Conservation (phyloP, 129 eudicot genomes). For the Flaveria trinervia region DNA sequence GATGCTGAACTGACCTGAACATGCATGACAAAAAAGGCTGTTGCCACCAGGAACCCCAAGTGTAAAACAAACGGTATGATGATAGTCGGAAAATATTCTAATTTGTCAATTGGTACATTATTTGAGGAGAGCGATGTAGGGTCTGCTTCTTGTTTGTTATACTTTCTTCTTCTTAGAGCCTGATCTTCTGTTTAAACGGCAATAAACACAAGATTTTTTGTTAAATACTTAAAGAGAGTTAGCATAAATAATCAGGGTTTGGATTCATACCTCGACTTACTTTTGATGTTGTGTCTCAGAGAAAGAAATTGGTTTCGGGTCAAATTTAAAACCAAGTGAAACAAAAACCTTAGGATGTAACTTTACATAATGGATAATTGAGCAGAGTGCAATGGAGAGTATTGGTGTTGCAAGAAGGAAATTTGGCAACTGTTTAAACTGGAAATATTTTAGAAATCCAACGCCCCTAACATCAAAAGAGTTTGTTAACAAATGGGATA, state of each 20-base stretch:
- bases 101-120: conserved; percentile 28
- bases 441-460: conserved; percentile 82
- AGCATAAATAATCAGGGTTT: neutral
- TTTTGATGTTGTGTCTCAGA: conserved; percentile 30
- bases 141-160: conserved; percentile 27
- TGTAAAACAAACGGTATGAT: conserved; percentile 80
- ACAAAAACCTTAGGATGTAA: conserved; percentile 48
- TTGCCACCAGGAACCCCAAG: conserved; percentile 80
- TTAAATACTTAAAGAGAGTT: neutral
- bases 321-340: conserved; percentile 67
- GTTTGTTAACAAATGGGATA: neutral
- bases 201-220: conserved; percentile 8
- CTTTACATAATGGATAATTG: conserved; percentile 62
- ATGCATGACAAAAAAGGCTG: conserved; percentile 91
- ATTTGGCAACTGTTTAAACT: conserved; percentile 83
- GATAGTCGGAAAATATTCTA: conserved; percentile 39
- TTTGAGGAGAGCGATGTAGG: conserved; percentile 23
- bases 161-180: conserved; percentile 47
- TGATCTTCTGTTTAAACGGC: conserved; percentile 38
- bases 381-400: conserved; percentile 66
- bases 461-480: conserved; percentile 68
- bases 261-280: conserved; percentile 48
- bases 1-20: too few species aligned
- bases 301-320: conserved; percentile 14
- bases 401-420: conserved; percentile 89